Evolutionary conservation across 2,329 filamentous ascomycete species (phyloP).

Genomic region (Ophiosphaerella herpotricha): DNA sequence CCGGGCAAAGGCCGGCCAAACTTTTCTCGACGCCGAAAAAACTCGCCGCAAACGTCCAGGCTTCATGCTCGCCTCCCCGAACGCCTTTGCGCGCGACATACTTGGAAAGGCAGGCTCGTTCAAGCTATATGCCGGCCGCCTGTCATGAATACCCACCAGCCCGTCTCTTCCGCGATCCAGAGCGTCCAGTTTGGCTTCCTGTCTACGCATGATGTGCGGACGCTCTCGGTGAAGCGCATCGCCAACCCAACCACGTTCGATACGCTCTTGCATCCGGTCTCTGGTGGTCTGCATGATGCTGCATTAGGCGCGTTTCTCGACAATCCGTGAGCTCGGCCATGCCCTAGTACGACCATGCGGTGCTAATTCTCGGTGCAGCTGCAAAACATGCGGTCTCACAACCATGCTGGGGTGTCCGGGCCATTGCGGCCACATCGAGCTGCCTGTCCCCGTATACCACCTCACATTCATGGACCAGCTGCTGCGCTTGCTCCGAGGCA

Average conservation of each 20-base stretch:
- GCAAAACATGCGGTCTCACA: conserved; percentile 87
- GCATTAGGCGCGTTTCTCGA: conserved; percentile 90
- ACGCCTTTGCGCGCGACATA: conserved; percentile 19
- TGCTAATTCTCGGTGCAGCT: conserved; percentile 59
- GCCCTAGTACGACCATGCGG: neutral
- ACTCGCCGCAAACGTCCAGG: conserved; percentile 11
- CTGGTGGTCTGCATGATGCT: conserved; percentile 89
- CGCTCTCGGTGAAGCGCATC: conserved; percentile 90
- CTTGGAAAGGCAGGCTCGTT: conserved; percentile 17
- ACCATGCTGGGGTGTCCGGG: conserved; percentile 78
- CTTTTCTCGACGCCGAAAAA: conserved; percentile 36
- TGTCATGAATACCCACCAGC: conserved; percentile 62
- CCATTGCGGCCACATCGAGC: conserved; percentile 92
- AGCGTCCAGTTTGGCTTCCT: conserved; percentile 91
- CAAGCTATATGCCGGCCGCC: conserved; percentile 8
- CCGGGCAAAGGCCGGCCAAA: conserved; percentile 33
- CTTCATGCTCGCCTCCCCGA: conserved; percentile 8
- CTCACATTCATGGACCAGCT: conserved; percentile 96
- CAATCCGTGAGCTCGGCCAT: conserved; percentile 65
- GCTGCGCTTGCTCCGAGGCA: conserved; percentile 79
- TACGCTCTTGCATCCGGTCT: conserved; percentile 83
- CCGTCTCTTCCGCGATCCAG: conserved; percentile 80
- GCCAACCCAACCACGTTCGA: conserved; percentile 95
- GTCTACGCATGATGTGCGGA: conserved; percentile 78
- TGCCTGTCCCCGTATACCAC: conserved; percentile 92